These are phyloP conservation scores for Gryganskiella cystojenkinii DNA, from an alignment of 192 early-diverging fungal species.

Conservation along the genomic window DNA sequence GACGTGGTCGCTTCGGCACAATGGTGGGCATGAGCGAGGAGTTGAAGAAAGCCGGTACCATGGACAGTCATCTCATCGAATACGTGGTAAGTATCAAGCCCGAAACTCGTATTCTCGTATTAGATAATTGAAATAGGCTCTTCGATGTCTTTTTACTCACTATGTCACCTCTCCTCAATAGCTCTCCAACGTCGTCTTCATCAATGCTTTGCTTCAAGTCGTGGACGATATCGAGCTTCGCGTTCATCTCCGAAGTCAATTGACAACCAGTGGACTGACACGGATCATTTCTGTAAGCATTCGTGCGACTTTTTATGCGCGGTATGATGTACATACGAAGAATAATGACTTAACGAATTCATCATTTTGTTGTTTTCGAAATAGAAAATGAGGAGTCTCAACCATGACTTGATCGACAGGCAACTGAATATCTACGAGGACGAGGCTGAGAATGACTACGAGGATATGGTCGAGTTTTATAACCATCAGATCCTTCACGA, in stretches of 20 bases:
- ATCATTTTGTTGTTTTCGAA: background rate
- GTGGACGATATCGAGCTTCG: conserved; percentile 81
- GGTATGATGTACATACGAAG: background rate
- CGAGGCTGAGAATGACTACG: conserved; percentile 68
- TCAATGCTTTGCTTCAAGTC: conserved; percentile 79
- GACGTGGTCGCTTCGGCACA: conserved; percentile 82
- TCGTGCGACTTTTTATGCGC: background rate
- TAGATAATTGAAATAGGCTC: too few species aligned
- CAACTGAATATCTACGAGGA: conserved; percentile 76
- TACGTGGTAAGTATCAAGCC: conserved; percentile 61
- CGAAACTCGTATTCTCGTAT: background rate
- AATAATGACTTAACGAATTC: background rate
- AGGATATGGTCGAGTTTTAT: conserved; percentile 63
- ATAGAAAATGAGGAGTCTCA: conserved; percentile 69
- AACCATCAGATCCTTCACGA: conserved; percentile 73
- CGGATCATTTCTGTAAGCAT: conserved; percentile 64
- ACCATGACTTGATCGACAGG: conserved; percentile 67
- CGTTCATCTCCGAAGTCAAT: conserved; percentile 76
- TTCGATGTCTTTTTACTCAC: too few species aligned
- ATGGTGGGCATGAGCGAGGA: conserved; percentile 82
- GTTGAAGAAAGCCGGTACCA: conserved; percentile 68
- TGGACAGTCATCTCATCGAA: conserved; percentile 80
- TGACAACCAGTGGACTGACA: conserved; percentile 74
- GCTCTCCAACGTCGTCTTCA: conserved; percentile 80
- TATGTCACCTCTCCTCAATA: too few species aligned